These are phyloP conservation scores for Geranium brycei DNA, from an alignment of 345 rosid species.

Conservation along the genomic window DNA sequence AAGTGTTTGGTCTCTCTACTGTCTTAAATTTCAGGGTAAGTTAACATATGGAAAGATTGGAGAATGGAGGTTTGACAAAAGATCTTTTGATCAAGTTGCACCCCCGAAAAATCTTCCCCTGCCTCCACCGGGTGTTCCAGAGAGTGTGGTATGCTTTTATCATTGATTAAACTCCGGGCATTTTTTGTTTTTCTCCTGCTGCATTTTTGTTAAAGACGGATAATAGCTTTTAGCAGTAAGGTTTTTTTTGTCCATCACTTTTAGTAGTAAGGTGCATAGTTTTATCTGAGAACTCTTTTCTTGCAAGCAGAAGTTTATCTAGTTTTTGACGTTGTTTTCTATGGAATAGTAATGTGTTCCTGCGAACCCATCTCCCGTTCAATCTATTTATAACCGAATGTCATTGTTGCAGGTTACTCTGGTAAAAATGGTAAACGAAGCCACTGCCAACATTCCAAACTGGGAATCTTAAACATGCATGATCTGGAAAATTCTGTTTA, in stretches of 20 bases:
- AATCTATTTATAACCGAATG: too few relatives aligned
- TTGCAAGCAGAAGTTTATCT: too few relatives aligned
- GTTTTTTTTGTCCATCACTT: too few relatives aligned
- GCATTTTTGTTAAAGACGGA: too few relatives aligned
- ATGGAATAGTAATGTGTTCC: too few relatives aligned
- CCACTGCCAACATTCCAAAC: conserved; percentile 72
- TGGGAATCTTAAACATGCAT: conserved; percentile 34
- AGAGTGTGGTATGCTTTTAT: conserved; percentile 72
- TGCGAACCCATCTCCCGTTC: too few relatives aligned
- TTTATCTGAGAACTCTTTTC: too few relatives aligned
- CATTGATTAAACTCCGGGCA: background rate
- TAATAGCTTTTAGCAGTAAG: too few relatives aligned
- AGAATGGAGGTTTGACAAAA: conserved; percentile 94
- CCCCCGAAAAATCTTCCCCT: conserved; percentile 82
- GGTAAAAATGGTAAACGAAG: conserved; percentile 91
- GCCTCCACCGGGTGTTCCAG: conserved; percentile 89
- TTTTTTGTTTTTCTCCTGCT: too few relatives aligned
- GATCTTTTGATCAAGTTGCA: conserved; percentile 44
- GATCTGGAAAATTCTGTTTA: too few relatives aligned
- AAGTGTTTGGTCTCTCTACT: conserved; percentile 1
- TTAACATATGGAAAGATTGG: conserved; percentile 84
- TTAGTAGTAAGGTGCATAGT: too few relatives aligned
- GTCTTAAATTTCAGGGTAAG: conserved; percentile 41
- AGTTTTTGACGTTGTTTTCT: too few relatives aligned
- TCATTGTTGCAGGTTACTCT: conserved; percentile 49